A percentile compares a stretch with the other conserved stretches of the same genome.
Conservation (phyloP, 2,329 filamentous ascomycete species). For the Beauveria caledonica region DNA sequence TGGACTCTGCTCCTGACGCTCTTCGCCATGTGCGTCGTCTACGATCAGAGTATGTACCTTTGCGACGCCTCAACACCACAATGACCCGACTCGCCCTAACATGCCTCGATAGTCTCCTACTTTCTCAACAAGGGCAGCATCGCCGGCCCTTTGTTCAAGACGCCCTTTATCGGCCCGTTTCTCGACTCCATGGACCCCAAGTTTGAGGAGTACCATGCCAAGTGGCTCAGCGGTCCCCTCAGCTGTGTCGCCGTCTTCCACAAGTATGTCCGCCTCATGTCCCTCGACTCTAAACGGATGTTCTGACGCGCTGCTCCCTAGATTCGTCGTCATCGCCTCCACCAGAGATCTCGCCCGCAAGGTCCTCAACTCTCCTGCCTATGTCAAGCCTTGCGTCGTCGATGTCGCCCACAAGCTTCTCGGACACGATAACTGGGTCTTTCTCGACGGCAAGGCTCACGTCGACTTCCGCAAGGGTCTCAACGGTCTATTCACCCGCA, state of each 20-base stretch:
- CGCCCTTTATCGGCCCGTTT: slow-evolving; percentile 91
- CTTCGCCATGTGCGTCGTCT: slow-evolving; percentile 63
- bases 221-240: slow-evolving; percentile 85
- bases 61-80: background rate
- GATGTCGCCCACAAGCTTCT: slow-evolving; percentile 91
- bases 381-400: slow-evolving; percentile 93
- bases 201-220: slow-evolving; percentile 82
- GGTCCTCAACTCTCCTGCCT: slow-evolving; percentile 87
- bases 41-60: slow-evolving; percentile 73
- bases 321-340: slow-evolving; percentile 94
- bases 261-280: slow-evolving; percentile 55
- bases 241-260: slow-evolving; percentile 99
- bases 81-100: background rate
- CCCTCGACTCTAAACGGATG: background rate
- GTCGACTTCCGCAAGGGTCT: slow-evolving; percentile 96
- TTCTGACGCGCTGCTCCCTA: slow-evolving; percentile 25
- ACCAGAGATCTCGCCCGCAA: slow-evolving; percentile 93
- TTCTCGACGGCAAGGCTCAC: slow-evolving; percentile 88
- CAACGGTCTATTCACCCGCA: slow-evolving; percentile 87
- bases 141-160: slow-evolving; percentile 65
- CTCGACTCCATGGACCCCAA: slow-evolving; percentile 85
- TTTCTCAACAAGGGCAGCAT: slow-evolving; percentile 68
- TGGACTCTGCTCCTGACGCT: slow-evolving; percentile 62
- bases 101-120: slow-evolving; percentile 56
- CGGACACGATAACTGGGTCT: slow-evolving; percentile 90